Evolutionary conservation across 345 rosid genomes (phyloP).

Genomic region (Salix dunnii): DNA sequence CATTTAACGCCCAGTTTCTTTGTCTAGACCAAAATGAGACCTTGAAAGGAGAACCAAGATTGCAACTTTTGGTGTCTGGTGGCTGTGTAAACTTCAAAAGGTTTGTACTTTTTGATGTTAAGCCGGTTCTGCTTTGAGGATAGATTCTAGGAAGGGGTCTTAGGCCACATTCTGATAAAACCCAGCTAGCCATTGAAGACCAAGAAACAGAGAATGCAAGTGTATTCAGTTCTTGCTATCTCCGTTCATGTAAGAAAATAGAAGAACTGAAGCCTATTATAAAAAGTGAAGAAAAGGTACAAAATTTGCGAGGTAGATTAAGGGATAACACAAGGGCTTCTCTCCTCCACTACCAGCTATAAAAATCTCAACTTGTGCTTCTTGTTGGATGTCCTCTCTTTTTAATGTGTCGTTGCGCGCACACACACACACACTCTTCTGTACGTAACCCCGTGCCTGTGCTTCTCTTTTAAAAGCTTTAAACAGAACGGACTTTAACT

Average conservation of each 20-base stretch:
- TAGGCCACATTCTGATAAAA: slow-evolving; percentile 69
- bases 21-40: slow-evolving; percentile 22
- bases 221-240: not conserved
- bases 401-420: not conserved
- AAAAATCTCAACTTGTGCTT: slow-evolving; percentile 18
- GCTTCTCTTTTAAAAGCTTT: not conserved
- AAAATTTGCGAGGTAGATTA: not conserved
- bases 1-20: slow-evolving; percentile 52
- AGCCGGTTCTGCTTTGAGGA: slow-evolving; percentile 40
- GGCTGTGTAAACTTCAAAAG: slow-evolving; percentile 28
- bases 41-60: slow-evolving; percentile 32
- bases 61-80: slow-evolving; percentile 9
- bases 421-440: not conserved
- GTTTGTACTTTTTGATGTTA: slow-evolving; percentile 15
- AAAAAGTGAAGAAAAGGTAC: not conserved
- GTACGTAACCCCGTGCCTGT: not conserved
- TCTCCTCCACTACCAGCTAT: slow-evolving; percentile 25
- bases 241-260: not conserved
- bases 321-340: slow-evolving; percentile 18
- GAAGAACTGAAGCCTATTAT: not conserved
- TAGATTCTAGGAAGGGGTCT: slow-evolving; percentile 57
- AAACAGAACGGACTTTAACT: no score
- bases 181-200: slow-evolving; percentile 66
- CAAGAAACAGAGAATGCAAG: slow-evolving; percentile 14
- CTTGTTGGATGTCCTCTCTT: slow-evolving; percentile 15